Conservation (phyloP, 768 basidiomycete genomes). For the Trametes gibbosa region DNA sequence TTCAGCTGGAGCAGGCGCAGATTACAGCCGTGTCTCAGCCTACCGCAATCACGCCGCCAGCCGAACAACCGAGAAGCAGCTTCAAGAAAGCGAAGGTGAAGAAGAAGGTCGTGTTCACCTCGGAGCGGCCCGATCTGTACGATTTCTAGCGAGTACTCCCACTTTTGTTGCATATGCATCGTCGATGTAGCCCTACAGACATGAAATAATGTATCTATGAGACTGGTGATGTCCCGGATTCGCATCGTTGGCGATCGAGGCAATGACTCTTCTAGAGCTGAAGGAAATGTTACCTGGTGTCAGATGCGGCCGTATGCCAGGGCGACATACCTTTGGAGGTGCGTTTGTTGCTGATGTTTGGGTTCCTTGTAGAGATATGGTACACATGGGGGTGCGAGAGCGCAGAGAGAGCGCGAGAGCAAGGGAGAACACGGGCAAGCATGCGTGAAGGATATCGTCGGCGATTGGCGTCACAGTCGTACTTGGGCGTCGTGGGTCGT, state of each 20-base stretch:
- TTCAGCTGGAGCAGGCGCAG: constrained; percentile 41
- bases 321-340: neutral
- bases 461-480: constrained; percentile 6
- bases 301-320: too few species aligned
- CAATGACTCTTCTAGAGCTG: too few species aligned
- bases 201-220: constrained; percentile 3
- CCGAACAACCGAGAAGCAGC: constrained; percentile 6
- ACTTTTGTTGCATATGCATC: neutral
- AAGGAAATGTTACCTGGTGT: too few species aligned
- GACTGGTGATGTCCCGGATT: neutral
- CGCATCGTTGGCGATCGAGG: too few species aligned
- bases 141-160: constrained; percentile 50
- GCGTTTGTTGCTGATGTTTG: too few species aligned
- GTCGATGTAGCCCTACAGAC: constrained; percentile 15
- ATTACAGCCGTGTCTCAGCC: neutral
- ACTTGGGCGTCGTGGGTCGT: neutral
- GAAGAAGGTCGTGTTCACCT: constrained; percentile 70
- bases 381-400: neutral
- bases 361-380: too few species aligned
- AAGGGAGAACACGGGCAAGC: constrained; percentile 1
- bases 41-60: neutral
- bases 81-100: constrained; percentile 50
- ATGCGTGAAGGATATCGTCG: neutral
- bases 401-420: constrained; percentile 10
- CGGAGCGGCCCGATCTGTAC: constrained; percentile 68